A percentile compares a stretch with the other conserved stretches of the same genome.
These are phyloP conservation scores for Powellomyces hirtus DNA, from an alignment of 192 early-diverging fungal genomes.

Conservation along the genomic window DNA sequence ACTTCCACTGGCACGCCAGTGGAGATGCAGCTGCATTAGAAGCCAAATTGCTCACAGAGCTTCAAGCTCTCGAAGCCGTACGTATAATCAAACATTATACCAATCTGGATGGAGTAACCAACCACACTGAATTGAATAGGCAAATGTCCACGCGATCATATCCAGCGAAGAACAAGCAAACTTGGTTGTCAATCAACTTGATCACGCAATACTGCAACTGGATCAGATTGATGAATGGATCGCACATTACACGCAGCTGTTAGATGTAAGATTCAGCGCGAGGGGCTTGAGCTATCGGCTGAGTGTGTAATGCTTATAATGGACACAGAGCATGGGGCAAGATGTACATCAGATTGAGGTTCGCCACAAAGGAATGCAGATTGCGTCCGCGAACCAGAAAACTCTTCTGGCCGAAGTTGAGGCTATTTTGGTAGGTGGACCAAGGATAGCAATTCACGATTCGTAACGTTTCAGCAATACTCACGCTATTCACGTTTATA, in stretches of 20 bases:
- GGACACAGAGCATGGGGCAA: conserved; percentile 78
- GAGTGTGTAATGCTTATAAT: background rate
- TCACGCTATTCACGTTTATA: too few relatives aligned
- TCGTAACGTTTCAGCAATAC: too few relatives aligned
- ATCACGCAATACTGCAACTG: conserved; percentile 75
- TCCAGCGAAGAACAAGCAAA: conserved; percentile 85
- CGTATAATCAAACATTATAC: background rate
- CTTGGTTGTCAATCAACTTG: conserved; percentile 76
- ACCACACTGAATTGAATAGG: conserved; percentile 34
- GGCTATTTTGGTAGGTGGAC: conserved; percentile 61
- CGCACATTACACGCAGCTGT: conserved; percentile 74
- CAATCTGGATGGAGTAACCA: background rate
- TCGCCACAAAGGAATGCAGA: conserved; percentile 87
- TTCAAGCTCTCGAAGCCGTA: conserved; percentile 81
- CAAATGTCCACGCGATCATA: conserved; percentile 95
- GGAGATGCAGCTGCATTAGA: conserved; percentile 88
- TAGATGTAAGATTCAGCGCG: conserved; percentile 70
- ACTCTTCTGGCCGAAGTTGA: conserved; percentile 83
- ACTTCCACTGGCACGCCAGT: conserved; percentile 87
- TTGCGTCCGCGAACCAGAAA: conserved; percentile 86
- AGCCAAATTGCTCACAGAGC: conserved; percentile 75
- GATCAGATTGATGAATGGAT: conserved; percentile 88
- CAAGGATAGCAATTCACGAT: conserved; percentile 2
- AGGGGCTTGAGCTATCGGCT: background rate
- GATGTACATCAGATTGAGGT: conserved; percentile 95